These are phyloP conservation scores for Rubroboletus satanas DNA, from an alignment of 768 basidiomycete species.

Conservation along the genomic window DNA sequence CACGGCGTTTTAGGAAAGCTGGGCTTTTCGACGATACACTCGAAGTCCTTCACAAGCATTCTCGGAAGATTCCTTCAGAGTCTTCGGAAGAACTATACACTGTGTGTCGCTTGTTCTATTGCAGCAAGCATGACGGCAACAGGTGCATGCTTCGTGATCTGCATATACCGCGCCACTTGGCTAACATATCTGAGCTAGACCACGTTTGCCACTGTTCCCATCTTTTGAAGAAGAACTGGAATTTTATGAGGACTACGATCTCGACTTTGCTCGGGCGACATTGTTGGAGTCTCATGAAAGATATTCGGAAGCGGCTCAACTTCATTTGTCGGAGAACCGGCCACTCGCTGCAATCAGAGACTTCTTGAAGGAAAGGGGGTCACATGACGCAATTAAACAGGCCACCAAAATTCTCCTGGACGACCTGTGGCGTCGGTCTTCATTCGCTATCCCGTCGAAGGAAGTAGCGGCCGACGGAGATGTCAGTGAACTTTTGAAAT, in stretches of 20 bases:
- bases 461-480: background rate
- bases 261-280: conserved; percentile 46
- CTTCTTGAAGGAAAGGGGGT: conserved; percentile 35
- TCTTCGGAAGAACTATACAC: conserved; percentile 38
- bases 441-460: conserved; percentile 34
- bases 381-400: conserved; percentile 25
- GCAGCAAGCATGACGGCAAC: conserved; percentile 27
- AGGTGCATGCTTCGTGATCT: conserved; percentile 11
- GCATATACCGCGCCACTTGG: background rate
- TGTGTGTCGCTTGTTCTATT: conserved; percentile 46
- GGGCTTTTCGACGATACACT: conserved; percentile 54
- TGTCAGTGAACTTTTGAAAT: conserved; percentile 22
- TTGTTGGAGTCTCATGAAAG: conserved; percentile 42
- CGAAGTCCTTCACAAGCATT: conserved; percentile 37
- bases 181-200: conserved; percentile 31
- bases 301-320: conserved; percentile 47
- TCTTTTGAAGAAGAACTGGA: conserved; percentile 50
- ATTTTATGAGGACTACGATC: conserved; percentile 51
- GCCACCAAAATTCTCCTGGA: conserved; percentile 41
- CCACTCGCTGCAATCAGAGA: conserved; percentile 44
- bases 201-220: conserved; percentile 46
- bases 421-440: conserved; percentile 43
- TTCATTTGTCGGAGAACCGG: conserved; percentile 48
- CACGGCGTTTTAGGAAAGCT: conserved; percentile 45
- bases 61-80: conserved; percentile 27